Evolutionary conservation across 768 basidiomycete genomes (phyloP), one percentile per base, ranked within the genome.

Genomic region (Collybia sp.): DNA sequence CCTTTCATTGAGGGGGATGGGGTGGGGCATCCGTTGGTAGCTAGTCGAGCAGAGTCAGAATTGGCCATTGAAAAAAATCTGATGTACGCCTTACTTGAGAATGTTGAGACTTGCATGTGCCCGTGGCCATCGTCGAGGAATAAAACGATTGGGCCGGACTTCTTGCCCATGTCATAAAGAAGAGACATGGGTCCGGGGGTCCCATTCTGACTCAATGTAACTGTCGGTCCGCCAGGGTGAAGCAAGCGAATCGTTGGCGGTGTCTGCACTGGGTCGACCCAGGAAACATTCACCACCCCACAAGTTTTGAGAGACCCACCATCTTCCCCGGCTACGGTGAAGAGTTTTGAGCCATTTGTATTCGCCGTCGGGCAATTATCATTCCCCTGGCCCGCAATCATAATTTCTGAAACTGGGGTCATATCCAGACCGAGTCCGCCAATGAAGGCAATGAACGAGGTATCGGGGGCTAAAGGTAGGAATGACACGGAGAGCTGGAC

Each of bases 401-500:
- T 68, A 12, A 82, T 52, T 48, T 79, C 73, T 17, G 81, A 82
- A 6, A 75, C 64, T 12, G 48, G 52, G 1, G 73, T 72, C 3
- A 71, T 54, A 40, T 58, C 64, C 5, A 62, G 53, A n/a, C 74
- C 77, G 0, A 60, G 59, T 55, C 78, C 72, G 47, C 80, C 74
- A 19, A 84, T 68, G 10, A 78, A 76, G 6, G 80, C 77, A 35
- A 85, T 53, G 48, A 83, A 82, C 12, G 58, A 56, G 6, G 76
- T 71, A 19, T 70, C 73, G 1, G 70, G 73, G 2, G 69, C 49
- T 15, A 81, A 63, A 5, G 82, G 82, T 1, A 83, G 63, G 53
- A 76, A 77, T 5, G 73, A 67, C 42, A 82, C 63, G 25, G 59
- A 59, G 12, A 75, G 65, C 1, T 76, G 76, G 9, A 65, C 64